Percentiles rank a stretch among this genome's conserved stretches.
Conservation (phyloP, 257 asterid species). For the Nicotiana knightiana region DNA sequence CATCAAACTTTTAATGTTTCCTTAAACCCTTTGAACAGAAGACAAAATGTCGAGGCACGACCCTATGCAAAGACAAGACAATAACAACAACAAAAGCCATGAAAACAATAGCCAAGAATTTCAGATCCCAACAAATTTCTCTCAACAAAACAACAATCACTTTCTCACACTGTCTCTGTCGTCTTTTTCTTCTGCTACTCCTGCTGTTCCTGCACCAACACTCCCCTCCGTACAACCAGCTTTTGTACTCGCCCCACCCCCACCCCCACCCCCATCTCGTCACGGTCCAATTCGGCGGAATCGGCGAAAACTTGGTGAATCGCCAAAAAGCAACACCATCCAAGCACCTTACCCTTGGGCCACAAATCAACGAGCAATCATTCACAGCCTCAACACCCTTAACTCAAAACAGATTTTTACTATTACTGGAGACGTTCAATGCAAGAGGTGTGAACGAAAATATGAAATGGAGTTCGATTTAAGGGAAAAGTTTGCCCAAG, state of each 20-base stretch:
- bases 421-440: conserved; percentile 55
- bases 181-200: neutral
- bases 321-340: conserved; percentile 19
- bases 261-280: neutral
- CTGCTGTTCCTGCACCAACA: neutral
- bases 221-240: neutral
- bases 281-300: neutral
- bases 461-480: conserved; percentile 37
- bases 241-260: neutral
- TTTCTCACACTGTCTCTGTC: conserved; percentile 10
- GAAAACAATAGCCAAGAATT: neutral
- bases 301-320: conserved; percentile 19
- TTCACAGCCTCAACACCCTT: conserved; percentile 30
- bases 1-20: neutral
- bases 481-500: conserved; percentile 21
- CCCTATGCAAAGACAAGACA: neutral
- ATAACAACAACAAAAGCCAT: conserved; percentile 3
- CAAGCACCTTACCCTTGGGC: conserved; percentile 55
- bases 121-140: too few relatives aligned
- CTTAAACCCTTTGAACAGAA: neutral
- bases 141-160: neutral
- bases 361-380: conserved; percentile 39
- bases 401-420: conserved; percentile 12
- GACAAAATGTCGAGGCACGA: conserved; percentile 2
- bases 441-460: conserved; percentile 52